Evolutionary conservation across 2,329 filamentous ascomycete genomes (phyloP).

Genomic region (Coniochaeta prunicola): DNA sequence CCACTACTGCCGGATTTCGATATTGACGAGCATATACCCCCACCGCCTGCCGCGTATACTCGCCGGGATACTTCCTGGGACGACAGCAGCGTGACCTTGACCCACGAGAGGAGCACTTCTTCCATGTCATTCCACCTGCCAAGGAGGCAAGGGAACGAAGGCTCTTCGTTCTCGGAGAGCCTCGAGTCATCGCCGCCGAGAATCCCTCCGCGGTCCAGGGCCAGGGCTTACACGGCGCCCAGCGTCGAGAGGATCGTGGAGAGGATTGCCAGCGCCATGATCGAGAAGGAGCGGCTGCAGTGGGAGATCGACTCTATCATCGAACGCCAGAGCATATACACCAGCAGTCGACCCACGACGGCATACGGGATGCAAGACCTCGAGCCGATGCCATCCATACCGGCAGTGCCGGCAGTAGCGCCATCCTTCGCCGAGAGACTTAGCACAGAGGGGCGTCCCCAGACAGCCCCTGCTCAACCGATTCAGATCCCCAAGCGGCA

Average conservation of each 20-base stretch:
- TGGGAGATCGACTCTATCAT: slow-evolving; percentile 53
- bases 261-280: slow-evolving; percentile 48
- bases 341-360: slow-evolving; percentile 45
- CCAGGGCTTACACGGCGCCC: slow-evolving; percentile 36
- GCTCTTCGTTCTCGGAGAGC: slow-evolving; percentile 23
- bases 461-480: slow-evolving; percentile 16
- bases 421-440: slow-evolving; percentile 52
- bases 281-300: slow-evolving; percentile 52
- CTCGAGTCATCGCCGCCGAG: slow-evolving; percentile 24
- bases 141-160: slow-evolving; percentile 31
- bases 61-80: slow-evolving; percentile 19
- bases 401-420: slow-evolving; percentile 47
- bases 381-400: slow-evolving; percentile 48
- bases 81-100: slow-evolving; percentile 25
- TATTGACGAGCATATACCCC: slow-evolving; percentile 24
- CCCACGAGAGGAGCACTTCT: slow-evolving; percentile 39
- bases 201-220: slow-evolving; percentile 37
- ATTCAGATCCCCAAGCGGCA: background rate
- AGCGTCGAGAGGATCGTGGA: slow-evolving; percentile 45
- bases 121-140: slow-evolving; percentile 50
- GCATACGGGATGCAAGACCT: slow-evolving; percentile 35
- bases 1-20: slow-evolving; percentile 48
- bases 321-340: slow-evolving; percentile 52
- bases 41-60: slow-evolving; percentile 31
- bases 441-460: slow-evolving; percentile 34